These are phyloP conservation scores for Taiozyma sp. DNA, from an alignment of 1,139 yeast genomes.

Conservation along the genomic window DNA sequence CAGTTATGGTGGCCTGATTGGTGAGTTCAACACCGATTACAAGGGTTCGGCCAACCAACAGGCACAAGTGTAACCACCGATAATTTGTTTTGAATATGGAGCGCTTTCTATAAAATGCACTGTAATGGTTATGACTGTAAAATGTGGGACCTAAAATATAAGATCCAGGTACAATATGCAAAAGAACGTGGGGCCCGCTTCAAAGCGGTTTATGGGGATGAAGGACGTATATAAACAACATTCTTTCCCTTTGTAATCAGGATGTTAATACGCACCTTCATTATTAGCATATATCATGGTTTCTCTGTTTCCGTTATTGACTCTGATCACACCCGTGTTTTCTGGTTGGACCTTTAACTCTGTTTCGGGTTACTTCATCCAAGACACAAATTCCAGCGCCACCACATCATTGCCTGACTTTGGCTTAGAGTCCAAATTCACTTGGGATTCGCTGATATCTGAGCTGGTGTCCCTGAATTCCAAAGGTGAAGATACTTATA, in stretches of 20 bases:
- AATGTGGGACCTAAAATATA: no score
- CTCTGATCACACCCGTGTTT: neutral
- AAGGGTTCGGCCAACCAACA: neutral
- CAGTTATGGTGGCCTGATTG: neutral
- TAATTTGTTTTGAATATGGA: no score
- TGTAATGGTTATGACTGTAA: neutral
- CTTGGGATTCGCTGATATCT: slow-evolving; percentile 40
- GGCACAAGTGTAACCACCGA: no score
- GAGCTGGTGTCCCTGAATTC: slow-evolving; percentile 36
- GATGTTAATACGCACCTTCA: neutral
- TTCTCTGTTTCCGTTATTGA: neutral
- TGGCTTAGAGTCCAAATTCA: slow-evolving; percentile 33
- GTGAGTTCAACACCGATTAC: neutral
- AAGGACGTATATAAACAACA: neutral
- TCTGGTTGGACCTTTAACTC: neutral
- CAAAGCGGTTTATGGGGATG: neutral
- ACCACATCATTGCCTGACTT: slow-evolving; percentile 29
- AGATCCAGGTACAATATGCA: neutral
- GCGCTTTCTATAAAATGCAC: neutral
- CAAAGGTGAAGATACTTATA: slow-evolving; percentile 39
- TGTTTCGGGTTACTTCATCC: neutral
- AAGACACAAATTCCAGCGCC: neutral
- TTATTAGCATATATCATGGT: neutral
- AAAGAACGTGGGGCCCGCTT: neutral
- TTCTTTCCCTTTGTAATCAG: no score